Evolutionary conservation across 1,284 basidiomycete species (phyloP).

Genomic region (Ceratobasidium papillatum): DNA sequence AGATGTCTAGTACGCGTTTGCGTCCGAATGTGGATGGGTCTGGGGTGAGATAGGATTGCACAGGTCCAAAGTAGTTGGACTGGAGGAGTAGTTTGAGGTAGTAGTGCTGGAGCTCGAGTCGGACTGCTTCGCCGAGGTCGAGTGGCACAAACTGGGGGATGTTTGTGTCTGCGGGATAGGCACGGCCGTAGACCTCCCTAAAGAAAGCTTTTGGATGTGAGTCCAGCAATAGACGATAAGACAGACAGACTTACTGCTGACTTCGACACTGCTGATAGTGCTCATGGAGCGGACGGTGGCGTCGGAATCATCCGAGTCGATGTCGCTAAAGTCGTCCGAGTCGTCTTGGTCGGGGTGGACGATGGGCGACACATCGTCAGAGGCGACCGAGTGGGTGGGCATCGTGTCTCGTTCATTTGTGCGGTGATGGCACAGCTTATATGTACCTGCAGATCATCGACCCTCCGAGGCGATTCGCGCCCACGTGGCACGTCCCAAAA

Average conservation of each 20-base stretch:
- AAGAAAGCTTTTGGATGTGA: conserved; percentile 3
- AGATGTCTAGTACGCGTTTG: conserved; percentile 30
- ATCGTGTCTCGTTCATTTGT: not conserved
- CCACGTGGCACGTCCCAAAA: not conserved
- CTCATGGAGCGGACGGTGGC: conserved; percentile 21
- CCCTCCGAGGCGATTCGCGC: not conserved
- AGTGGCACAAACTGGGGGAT: conserved; percentile 19
- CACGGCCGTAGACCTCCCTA: conserved; percentile 27
- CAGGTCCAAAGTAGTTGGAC: conserved; percentile 27
- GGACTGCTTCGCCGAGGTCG: conserved; percentile 17
- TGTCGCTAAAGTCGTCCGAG: conserved; percentile 28
- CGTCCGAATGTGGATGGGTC: not conserved
- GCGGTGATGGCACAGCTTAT: not conserved
- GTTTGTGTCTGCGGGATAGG: conserved; percentile 28
- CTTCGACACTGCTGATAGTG: conserved; percentile 17
- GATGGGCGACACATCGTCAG: not conserved
- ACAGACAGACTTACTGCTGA: conserved; percentile 21
- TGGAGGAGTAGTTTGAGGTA: conserved; percentile 22
- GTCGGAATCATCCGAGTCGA: conserved; percentile 5
- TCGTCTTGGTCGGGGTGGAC: conserved; percentile 9
- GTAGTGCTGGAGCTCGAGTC: conserved; percentile 29
- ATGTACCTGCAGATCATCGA: conserved; percentile 7
- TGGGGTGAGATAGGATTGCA: not conserved
- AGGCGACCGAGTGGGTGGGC: not conserved
- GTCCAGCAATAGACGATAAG: not conserved